Evolutionary conservation across 2,329 filamentous ascomycete species (phyloP).

Genomic region (Penicillium sp.): DNA sequence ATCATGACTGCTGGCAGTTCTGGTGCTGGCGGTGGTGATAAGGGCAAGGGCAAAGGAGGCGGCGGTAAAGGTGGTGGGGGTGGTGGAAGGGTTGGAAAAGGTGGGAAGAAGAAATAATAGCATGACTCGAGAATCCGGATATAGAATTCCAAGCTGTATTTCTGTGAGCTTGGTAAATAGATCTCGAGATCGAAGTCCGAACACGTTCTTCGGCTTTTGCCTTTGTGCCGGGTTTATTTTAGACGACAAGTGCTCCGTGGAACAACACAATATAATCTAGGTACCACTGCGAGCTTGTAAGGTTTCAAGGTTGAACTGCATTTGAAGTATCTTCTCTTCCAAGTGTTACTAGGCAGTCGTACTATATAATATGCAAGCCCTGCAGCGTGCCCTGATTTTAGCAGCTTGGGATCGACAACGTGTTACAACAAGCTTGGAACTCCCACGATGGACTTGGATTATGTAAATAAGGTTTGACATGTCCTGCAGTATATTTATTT

Average conservation of each 20-base stretch:
- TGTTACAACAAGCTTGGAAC: neutral
- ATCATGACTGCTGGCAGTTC: conserved; percentile 65
- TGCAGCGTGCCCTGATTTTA: neutral
- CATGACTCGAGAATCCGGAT: neutral
- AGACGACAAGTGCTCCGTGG: too few relatives aligned
- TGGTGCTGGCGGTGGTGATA: conserved; percentile 36
- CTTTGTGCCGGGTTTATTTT: too few relatives aligned
- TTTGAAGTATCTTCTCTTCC: too few relatives aligned
- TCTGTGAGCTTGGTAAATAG: neutral
- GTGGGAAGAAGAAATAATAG: conserved; percentile 42
- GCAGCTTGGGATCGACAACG: neutral
- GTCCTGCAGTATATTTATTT: neutral
- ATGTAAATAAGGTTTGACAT: neutral
- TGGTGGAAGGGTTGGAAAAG: conserved; percentile 31
- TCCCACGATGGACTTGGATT: neutral
- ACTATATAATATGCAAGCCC: neutral
- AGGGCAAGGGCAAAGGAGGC: conserved; percentile 24
- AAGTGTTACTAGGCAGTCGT: too few relatives aligned
- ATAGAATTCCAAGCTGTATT: neutral
- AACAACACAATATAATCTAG: too few relatives aligned
- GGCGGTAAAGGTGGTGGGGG: conserved; percentile 20
- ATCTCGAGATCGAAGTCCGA: neutral
- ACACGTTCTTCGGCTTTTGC: too few relatives aligned
- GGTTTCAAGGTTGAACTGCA: too few relatives aligned
- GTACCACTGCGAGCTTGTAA: too few relatives aligned